Evolutionary conservation across 2,329 filamentous ascomycete species (phyloP).

Genomic region (Aspergillus sojae): DNA sequence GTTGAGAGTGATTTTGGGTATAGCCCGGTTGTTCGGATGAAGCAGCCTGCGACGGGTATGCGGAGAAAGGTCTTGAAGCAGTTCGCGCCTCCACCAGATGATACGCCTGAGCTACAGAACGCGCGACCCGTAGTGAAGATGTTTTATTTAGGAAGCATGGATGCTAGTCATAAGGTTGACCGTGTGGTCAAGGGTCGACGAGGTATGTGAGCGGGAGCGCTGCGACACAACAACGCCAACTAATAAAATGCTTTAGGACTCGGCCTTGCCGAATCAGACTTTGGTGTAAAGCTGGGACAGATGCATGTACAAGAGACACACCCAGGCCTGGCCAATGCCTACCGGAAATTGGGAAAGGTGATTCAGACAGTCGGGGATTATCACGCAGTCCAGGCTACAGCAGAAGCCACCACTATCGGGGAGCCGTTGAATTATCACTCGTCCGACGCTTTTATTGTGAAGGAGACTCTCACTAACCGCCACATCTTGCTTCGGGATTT

Average conservation of each 20-base stretch:
- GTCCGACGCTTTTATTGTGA: slow-evolving; percentile 94
- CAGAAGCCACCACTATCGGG: slow-evolving; percentile 90
- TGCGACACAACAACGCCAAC: not conserved
- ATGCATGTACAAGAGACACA: slow-evolving; percentile 93
- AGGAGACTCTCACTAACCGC: slow-evolving; percentile 95
- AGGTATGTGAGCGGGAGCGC: slow-evolving; percentile 60
- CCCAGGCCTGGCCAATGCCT: slow-evolving; percentile 82
- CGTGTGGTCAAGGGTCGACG: slow-evolving; percentile 87
- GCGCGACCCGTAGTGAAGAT: slow-evolving; percentile 89
- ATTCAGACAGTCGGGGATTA: slow-evolving; percentile 93
- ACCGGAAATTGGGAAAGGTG: slow-evolving; percentile 90
- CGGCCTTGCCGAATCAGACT: slow-evolving; percentile 87
- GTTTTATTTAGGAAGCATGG: slow-evolving; percentile 95
- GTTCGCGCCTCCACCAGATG: slow-evolving; percentile 94
- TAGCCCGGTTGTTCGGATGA: slow-evolving; percentile 90
- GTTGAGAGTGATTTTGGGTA: slow-evolving; percentile 99
- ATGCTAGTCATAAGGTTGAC: slow-evolving; percentile 95
- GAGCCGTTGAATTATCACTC: slow-evolving; percentile 95
- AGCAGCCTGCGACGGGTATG: slow-evolving; percentile 94
- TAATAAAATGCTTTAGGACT: slow-evolving; percentile 62
- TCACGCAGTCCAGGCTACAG: slow-evolving; percentile 93
- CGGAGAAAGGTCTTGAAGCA: slow-evolving; percentile 95
- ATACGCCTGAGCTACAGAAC: slow-evolving; percentile 90
- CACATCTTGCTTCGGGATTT: slow-evolving; percentile 95
- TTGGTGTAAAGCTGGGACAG: slow-evolving; percentile 83